Evolutionary conservation across 257 asterid genomes (phyloP).

Genomic region (Solanum corneliomulleri): DNA sequence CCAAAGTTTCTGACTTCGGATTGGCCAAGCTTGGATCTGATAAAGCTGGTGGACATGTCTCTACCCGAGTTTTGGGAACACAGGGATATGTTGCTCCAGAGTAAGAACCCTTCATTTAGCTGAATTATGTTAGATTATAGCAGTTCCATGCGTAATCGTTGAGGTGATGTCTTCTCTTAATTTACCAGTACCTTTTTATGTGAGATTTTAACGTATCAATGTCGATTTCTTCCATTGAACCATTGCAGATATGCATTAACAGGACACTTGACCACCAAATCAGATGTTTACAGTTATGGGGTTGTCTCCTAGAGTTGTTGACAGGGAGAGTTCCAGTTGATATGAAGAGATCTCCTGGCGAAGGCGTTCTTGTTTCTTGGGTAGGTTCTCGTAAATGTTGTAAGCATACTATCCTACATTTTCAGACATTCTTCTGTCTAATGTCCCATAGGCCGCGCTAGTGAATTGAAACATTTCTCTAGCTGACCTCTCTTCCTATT

Average conservation of each 20-base stretch:
- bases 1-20: slow-evolving; percentile 89
- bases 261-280: slow-evolving; percentile 85
- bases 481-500: not conserved
- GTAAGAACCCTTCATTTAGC: slow-evolving; percentile 18
- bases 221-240: not conserved
- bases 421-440: not conserved
- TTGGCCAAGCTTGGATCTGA: slow-evolving; percentile 84
- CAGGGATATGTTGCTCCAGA: slow-evolving; percentile 98
- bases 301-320: slow-evolving; percentile 84
- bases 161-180: not conserved
- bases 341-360: slow-evolving; percentile 80
- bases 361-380: slow-evolving; percentile 89
- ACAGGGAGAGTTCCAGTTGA: slow-evolving; percentile 93
- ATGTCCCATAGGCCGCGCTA: not conserved
- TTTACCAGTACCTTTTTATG: not conserved
- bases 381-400: slow-evolving; percentile 23
- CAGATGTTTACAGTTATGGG: slow-evolving; percentile 92
- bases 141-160: not conserved
- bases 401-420: not conserved
- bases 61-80: slow-evolving; percentile 89
- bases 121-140: not conserved
- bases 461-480: not conserved
- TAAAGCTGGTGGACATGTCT: slow-evolving; percentile 86
- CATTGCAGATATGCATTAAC: slow-evolving; percentile 70
- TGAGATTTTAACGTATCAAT: not conserved